Percentiles rank a stretch among this genome's conserved stretches.
phyloP scores from a whole-genome alignment of 345 rosid genomes.

The Ceriops tagal region DNA sequence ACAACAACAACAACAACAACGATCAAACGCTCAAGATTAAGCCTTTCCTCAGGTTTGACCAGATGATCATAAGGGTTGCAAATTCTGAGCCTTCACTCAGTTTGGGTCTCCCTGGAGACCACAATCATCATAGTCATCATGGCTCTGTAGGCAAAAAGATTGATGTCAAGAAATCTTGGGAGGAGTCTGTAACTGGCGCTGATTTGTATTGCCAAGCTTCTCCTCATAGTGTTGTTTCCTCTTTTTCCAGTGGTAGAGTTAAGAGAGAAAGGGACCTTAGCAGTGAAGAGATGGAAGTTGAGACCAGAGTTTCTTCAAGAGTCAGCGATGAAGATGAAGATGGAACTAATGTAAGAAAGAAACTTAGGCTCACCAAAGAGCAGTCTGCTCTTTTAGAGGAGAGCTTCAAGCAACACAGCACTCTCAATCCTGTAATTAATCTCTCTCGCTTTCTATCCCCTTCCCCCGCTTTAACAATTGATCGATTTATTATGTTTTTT shows the following conservation, averaged over 20 bases:
- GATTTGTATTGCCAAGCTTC: conserved; percentile 48
- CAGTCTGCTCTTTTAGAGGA: conserved; percentile 50
- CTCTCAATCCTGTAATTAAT: conserved; percentile 53
- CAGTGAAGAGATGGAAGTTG: conserved; percentile 27
- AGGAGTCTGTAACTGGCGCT: conserved; percentile 13
- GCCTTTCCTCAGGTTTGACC: conserved; percentile 16
- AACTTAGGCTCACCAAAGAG: conserved; percentile 51
- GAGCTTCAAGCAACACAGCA: conserved; percentile 45
- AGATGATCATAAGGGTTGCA: neutral
- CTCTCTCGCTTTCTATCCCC: neutral
- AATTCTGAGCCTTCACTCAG: conserved; percentile 25
- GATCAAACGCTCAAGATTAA: conserved; percentile 1
- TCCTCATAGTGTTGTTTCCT: conserved; percentile 36
- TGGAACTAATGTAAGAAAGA: conserved; percentile 59
- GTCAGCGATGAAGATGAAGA: conserved; percentile 32
- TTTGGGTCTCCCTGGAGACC: conserved; percentile 15
- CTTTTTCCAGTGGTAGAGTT: conserved; percentile 29
- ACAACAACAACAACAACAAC: neutral
- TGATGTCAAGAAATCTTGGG: conserved; percentile 20
- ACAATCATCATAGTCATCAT: neutral
- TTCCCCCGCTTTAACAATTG: neutral
- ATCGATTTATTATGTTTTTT: neutral
- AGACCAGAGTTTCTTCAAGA: conserved; percentile 24
- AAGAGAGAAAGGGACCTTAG: conserved; percentile 49
- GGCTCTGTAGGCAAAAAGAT: conserved; percentile 4